Conservation (phyloP, 2,329 filamentous ascomycete genomes). For the Xylariaceae sp. region DNA sequence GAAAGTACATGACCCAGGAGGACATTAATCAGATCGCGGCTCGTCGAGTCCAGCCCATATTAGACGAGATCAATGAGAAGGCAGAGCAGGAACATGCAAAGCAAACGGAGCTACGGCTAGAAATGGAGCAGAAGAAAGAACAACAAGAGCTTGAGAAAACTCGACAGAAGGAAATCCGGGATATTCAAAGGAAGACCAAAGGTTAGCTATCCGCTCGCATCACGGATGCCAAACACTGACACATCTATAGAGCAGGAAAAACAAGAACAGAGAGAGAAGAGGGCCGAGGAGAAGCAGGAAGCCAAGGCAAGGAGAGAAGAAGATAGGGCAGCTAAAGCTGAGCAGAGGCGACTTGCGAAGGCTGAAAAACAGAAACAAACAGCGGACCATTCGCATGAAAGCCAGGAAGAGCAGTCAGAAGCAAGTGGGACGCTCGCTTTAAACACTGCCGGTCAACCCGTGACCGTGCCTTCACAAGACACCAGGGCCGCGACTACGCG, state of each 20-base stretch:
- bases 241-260: constrained; percentile 48
- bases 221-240: constrained; percentile 20
- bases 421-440: constrained; percentile 16
- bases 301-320: constrained; percentile 47
- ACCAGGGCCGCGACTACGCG: constrained; percentile 6
- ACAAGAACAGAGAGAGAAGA: constrained; percentile 47
- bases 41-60: constrained; percentile 75
- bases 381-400: constrained; percentile 33
- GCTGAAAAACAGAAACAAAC: constrained; percentile 57
- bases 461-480: constrained; percentile 19
- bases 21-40: constrained; percentile 81
- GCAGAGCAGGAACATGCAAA: constrained; percentile 72
- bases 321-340: constrained; percentile 54
- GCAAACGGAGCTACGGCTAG: constrained; percentile 62
- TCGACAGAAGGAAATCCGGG: constrained; percentile 56
- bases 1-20: constrained; percentile 75
- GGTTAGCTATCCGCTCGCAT: constrained; percentile 49
- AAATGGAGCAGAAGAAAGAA: constrained; percentile 66
- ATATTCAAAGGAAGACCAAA: constrained; percentile 57
- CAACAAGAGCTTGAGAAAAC: constrained; percentile 54
- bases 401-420: constrained; percentile 28
- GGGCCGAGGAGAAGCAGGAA: constrained; percentile 54
- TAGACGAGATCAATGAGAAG: constrained; percentile 82
- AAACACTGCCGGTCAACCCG: constrained; percentile 32
- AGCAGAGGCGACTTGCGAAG: constrained; percentile 54